Conservation (phyloP, 805 yeast genomes). For the Saccharomycopsis fodiens region DNA sequence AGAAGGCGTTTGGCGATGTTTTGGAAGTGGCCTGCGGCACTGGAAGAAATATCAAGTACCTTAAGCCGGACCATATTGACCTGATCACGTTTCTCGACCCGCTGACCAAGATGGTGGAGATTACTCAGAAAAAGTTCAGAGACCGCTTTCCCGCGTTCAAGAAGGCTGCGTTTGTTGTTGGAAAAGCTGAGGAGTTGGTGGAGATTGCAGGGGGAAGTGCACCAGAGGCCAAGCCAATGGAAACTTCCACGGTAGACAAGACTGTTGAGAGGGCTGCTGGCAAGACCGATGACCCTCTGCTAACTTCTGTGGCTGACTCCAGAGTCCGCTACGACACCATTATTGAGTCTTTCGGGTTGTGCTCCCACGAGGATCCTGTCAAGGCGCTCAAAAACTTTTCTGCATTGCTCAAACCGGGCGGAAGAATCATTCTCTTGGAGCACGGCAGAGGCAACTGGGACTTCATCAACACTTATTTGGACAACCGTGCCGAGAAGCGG, state of each 20-base stretch:
- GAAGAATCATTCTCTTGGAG: constrained; percentile 79
- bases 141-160: constrained; percentile 56
- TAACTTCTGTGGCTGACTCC: constrained; percentile 23
- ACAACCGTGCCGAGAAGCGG: constrained; percentile 74
- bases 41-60: constrained; percentile 80
- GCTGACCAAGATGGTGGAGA: constrained; percentile 77
- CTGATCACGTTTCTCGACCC: constrained; percentile 85
- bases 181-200: constrained; percentile 76
- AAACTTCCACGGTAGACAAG: constrained; percentile 27
- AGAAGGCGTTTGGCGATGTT: constrained; percentile 77
- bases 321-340: constrained; percentile 78
- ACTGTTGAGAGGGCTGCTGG: constrained; percentile 6
- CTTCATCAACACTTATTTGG: constrained; percentile 71
- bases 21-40: constrained; percentile 95
- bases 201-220: constrained; percentile 37
- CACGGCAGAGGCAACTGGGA: constrained; percentile 87
- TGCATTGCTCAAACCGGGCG: constrained; percentile 73
- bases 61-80: constrained; percentile 49
- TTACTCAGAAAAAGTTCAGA: constrained; percentile 66
- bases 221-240: constrained; percentile 23
- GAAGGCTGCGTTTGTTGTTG: constrained; percentile 82
- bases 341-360: constrained; percentile 88
- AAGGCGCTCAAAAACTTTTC: constrained; percentile 70
- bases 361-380: constrained; percentile 94
- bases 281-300: constrained; percentile 21